These are phyloP conservation scores for Samsoniella hepiali DNA, from an alignment of 2,329 filamentous ascomycete species.

Conservation along the genomic window DNA sequence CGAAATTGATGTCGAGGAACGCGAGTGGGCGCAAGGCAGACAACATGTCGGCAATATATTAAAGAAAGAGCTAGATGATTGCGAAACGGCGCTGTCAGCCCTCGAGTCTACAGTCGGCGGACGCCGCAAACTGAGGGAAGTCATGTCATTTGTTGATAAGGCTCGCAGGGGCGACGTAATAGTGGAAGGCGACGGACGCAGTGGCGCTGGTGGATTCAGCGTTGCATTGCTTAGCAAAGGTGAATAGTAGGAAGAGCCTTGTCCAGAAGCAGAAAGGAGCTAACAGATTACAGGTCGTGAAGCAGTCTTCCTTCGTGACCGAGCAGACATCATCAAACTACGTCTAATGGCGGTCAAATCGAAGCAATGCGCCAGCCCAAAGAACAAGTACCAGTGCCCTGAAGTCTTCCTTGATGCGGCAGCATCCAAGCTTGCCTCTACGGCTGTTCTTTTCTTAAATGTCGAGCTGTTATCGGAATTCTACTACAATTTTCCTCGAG, in stretches of 20 bases:
- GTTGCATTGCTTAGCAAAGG: constrained; percentile 79
- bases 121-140: constrained; percentile 80
- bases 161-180: constrained; percentile 81
- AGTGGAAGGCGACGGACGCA: constrained; percentile 77
- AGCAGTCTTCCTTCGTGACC: constrained; percentile 89
- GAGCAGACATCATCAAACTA: constrained; percentile 86
- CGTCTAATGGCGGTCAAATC: constrained; percentile 83
- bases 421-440: constrained; percentile 89
- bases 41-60: constrained; percentile 78
- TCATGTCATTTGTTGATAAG: constrained; percentile 86
- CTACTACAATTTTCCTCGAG: constrained; percentile 94
- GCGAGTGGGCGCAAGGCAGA: constrained; percentile 81
- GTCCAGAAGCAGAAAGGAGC: constrained; percentile 17
- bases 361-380: constrained; percentile 76
- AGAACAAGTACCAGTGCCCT: constrained; percentile 95
- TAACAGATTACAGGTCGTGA: constrained; percentile 66
- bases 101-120: constrained; percentile 79
- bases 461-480: constrained; percentile 96
- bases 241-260: constrained; percentile 37
- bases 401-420: constrained; percentile 98
- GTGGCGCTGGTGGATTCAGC: constrained; percentile 91
- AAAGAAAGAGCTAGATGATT: constrained; percentile 83
- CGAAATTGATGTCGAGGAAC: constrained; percentile 89
- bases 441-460: constrained; percentile 94
- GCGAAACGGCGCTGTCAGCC: constrained; percentile 71